phyloP scores from a whole-genome alignment of 169 alveolate genomes.

The Plasmodium berghei region DNA sequence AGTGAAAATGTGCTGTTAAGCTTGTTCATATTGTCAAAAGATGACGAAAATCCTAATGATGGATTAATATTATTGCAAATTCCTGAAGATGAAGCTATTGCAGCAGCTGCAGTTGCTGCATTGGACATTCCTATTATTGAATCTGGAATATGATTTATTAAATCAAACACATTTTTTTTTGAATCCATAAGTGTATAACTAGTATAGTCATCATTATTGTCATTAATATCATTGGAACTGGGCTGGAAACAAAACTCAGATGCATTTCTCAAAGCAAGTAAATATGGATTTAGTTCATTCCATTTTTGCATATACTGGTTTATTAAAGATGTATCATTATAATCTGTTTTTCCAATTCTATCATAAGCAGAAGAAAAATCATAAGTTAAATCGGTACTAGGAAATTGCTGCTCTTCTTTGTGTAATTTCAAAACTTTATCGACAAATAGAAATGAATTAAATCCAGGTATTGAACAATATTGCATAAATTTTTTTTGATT shows the following conservation, averaged over 20 bases:
- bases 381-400: slow-evolving; percentile 45
- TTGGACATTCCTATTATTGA: slow-evolving; percentile 45
- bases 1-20: not conserved
- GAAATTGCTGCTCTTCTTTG: slow-evolving; percentile 42
- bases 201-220: not conserved
- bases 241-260: slow-evolving; percentile 39
- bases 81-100: not conserved
- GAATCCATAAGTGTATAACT: too few species aligned
- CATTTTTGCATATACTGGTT: slow-evolving; percentile 12
- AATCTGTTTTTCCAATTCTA: slow-evolving; percentile 7
- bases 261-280: slow-evolving; percentile 58
- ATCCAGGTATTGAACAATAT: slow-evolving; percentile 73
- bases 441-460: slow-evolving; percentile 33
- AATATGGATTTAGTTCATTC: slow-evolving; percentile 43
- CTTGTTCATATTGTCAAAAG: slow-evolving; percentile 18
- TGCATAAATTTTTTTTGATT: slow-evolving; percentile 68
- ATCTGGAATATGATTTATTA: slow-evolving; percentile 68
- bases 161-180: slow-evolving; percentile 25
- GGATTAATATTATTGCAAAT: slow-evolving; percentile 10
- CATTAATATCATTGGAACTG: slow-evolving; percentile 12
- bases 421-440: slow-evolving; percentile 45
- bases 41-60: slow-evolving; percentile 7
- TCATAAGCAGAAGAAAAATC: slow-evolving; percentile 64
- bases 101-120: slow-evolving; percentile 1
- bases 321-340: not conserved